Percentiles rank a stretch among this genome's conserved stretches.
Evolutionary conservation across 176 grass and related monocot genomes (phyloP).

Genomic region (Poa pratensis): DNA sequence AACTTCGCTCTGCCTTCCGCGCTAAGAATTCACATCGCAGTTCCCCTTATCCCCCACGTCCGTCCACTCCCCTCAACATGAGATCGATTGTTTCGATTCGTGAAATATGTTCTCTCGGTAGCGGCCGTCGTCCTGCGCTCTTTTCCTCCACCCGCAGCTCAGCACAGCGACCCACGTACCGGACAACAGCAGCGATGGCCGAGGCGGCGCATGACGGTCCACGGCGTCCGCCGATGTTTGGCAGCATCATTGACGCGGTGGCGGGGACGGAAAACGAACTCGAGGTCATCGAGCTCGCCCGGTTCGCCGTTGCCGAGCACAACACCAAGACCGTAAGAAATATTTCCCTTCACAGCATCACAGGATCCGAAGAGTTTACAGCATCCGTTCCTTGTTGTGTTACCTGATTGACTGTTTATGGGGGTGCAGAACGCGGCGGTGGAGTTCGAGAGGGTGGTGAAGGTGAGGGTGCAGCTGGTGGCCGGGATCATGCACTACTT

Average conservation of each 20-base stretch:
- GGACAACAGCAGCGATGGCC: neutral
- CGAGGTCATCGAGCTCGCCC: slow-evolving; percentile 50
- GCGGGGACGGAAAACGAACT: slow-evolving; percentile 50
- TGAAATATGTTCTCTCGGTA: neutral
- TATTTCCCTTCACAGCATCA: neutral
- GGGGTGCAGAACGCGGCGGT: slow-evolving; percentile 48
- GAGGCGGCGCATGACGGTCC: neutral
- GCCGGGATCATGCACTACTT: slow-evolving; percentile 63
- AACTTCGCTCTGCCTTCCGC: too few relatives aligned
- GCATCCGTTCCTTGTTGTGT: neutral
- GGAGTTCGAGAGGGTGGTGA: slow-evolving; percentile 64
- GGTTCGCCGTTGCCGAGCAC: slow-evolving; percentile 68
- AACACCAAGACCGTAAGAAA: slow-evolving; percentile 55
- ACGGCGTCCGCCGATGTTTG: neutral
- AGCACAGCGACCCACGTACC: neutral
- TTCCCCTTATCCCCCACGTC: too few relatives aligned
- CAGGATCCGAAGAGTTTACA: neutral
- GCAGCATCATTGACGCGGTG: slow-evolving; percentile 39
- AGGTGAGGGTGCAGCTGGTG: slow-evolving; percentile 63
- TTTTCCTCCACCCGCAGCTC: neutral
- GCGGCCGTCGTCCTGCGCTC: neutral
- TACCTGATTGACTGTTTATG: too few relatives aligned
- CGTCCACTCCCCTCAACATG: neutral
- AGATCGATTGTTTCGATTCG: neutral
- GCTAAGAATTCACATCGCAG: too few relatives aligned